A percentile compares a stretch with the other conserved stretches of the same genome.
Conservation (phyloP, 805 yeast species). For the Myxozyma neotropica region DNA sequence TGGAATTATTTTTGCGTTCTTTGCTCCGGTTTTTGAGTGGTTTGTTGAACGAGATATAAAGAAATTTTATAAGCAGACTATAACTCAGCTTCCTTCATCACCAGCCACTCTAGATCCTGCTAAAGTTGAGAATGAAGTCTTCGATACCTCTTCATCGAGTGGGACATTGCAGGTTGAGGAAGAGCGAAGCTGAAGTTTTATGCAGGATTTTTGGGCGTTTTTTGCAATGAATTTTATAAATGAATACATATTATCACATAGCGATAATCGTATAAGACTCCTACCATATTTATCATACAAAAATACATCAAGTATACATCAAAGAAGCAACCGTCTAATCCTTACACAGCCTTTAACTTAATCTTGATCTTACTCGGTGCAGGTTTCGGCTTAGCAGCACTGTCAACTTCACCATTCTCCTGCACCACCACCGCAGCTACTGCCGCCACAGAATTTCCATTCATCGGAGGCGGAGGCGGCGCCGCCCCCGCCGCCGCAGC, state of each 20-base stretch:
- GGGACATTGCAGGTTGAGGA: too few species aligned
- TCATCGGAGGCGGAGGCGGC: background rate
- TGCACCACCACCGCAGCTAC: background rate
- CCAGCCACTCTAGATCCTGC: background rate
- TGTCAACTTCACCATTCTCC: background rate
- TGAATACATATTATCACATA: too few species aligned
- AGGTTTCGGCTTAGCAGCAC: background rate
- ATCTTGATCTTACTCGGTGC: slow-evolving; percentile 11
- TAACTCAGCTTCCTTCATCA: background rate
- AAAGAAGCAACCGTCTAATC: background rate
- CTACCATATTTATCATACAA: background rate
- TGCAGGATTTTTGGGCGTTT: too few species aligned
- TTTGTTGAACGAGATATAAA: slow-evolving; percentile 20
- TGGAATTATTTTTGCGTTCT: slow-evolving; percentile 53
- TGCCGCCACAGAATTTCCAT: background rate
- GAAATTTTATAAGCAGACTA: background rate
- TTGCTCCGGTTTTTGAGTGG: slow-evolving; percentile 55
- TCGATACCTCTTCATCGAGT: too few species aligned
- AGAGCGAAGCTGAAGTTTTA: too few species aligned
- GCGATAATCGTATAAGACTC: too few species aligned
- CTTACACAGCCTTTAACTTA: slow-evolving; percentile 3
- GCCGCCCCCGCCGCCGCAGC: background rate
- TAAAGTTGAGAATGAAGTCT: background rate
- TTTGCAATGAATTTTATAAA: too few species aligned
- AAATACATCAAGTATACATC: background rate